These are phyloP conservation scores for Blastocystis sp. DNA, from an alignment of 352 stramenopile species.

Conservation along the genomic window DNA sequence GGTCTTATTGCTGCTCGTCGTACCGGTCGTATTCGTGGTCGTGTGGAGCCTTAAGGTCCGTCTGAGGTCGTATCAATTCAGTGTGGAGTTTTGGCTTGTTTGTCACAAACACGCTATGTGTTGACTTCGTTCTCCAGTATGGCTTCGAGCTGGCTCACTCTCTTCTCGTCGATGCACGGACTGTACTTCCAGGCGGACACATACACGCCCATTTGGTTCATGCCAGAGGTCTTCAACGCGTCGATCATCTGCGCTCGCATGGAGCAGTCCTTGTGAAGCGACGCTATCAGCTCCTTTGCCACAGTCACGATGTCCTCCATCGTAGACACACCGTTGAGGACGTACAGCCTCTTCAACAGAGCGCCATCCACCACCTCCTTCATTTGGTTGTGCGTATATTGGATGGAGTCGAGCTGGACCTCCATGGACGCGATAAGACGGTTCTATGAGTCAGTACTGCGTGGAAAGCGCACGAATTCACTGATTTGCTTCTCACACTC, in stretches of 20 bases:
- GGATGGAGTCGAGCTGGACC: neutral
- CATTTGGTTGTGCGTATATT: neutral
- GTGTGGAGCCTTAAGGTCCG: slow-evolving; percentile 63
- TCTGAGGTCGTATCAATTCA: neutral
- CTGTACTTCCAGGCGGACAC: slow-evolving; percentile 35
- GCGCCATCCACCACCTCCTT: neutral
- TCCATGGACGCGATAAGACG: neutral
- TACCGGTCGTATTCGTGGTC: slow-evolving; percentile 64
- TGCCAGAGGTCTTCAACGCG: neutral
- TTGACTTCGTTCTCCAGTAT: neutral
- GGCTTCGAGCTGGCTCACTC: neutral
- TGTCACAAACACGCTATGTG: neutral
- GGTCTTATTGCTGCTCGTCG: slow-evolving; percentile 78
- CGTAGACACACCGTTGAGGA: slow-evolving; percentile 26
- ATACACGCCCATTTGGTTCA: slow-evolving; percentile 32
- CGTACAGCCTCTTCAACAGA: neutral
- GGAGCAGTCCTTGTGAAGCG: neutral
- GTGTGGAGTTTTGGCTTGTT: slow-evolving; percentile 43
- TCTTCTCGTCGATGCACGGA: neutral
- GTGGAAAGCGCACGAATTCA: neutral
- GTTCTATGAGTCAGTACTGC: neutral
- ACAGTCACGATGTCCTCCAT: neutral
- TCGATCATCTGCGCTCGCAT: slow-evolving; percentile 5
- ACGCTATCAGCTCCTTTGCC: neutral
- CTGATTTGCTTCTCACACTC: neutral